Percentiles rank a stretch among this genome's conserved stretches.
Evolutionary conservation across 371 early-diverging fungal species (phyloP).

Genomic region (Mortierella sp.): DNA sequence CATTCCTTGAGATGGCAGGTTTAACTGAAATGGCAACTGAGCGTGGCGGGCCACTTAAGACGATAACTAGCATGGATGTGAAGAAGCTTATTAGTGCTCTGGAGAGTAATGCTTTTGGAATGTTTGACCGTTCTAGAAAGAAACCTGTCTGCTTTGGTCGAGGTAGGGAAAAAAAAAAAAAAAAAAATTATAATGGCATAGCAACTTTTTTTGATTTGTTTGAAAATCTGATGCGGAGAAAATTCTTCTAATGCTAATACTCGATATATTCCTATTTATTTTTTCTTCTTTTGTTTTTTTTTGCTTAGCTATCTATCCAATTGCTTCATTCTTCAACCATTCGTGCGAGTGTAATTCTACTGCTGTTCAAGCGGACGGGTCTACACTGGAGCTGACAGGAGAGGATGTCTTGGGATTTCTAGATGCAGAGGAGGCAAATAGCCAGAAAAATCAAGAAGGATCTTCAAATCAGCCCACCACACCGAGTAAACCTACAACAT

Average conservation of each 20-base stretch:
- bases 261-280: no score
- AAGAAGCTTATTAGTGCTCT: constrained; percentile 46
- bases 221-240: not conserved
- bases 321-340: constrained; percentile 55
- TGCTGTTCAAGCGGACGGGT: constrained; percentile 50
- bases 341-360: constrained; percentile 51
- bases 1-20: constrained; percentile 38
- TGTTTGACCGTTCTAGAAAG: constrained; percentile 50
- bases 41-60: constrained; percentile 7
- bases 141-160: constrained; percentile 52
- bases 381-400: constrained; percentile 21
- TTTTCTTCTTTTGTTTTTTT: not conserved
- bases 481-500: not conserved
- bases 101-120: constrained; percentile 56
- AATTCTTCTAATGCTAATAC: not conserved
- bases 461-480: not conserved
- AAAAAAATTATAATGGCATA: not conserved
- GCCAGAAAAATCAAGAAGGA: not conserved
- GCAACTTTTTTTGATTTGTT: no score
- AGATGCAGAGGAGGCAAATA: not conserved
- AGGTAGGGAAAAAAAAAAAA: constrained; percentile 22
- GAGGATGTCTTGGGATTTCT: constrained; percentile 23
- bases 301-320: constrained; percentile 42
- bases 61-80: constrained; percentile 23
- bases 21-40: constrained; percentile 33